Evolutionary conservation across 768 basidiomycete species (phyloP).

Genomic region (Gymnopilus junonius): DNA sequence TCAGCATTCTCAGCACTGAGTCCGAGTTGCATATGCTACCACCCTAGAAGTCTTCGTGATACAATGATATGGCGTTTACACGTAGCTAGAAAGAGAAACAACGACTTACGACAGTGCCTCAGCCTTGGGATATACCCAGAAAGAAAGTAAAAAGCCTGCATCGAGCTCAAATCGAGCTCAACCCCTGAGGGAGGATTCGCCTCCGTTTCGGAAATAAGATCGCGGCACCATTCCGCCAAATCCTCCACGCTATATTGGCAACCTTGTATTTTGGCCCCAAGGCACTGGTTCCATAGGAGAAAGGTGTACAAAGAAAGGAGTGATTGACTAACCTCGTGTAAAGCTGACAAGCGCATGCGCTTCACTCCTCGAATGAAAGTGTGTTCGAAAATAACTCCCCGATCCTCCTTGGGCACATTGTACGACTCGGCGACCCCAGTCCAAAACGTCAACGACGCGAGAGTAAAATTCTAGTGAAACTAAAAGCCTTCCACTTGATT

Average conservation of each 20-base stretch:
- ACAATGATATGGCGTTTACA: background rate
- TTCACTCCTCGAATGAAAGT: conserved; percentile 49
- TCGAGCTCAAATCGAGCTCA: conserved; percentile 17
- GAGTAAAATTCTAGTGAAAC: conserved; percentile 38
- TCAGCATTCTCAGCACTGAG: conserved; percentile 17
- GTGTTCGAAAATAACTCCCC: conserved; percentile 46
- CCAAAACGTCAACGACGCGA: conserved; percentile 41
- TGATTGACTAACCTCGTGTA: conserved; percentile 34
- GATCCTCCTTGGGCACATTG: conserved; percentile 39
- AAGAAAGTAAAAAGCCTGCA: conserved; percentile 37
- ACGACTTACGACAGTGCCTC: conserved; percentile 36
- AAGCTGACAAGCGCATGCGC: conserved; percentile 34
- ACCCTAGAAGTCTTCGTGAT: conserved; percentile 30
- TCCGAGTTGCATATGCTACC: conserved; percentile 31
- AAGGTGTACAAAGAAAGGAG: background rate
- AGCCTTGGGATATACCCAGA: conserved; percentile 40
- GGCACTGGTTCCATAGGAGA: background rate
- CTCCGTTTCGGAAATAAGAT: conserved; percentile 36
- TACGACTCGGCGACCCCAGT: conserved; percentile 43
- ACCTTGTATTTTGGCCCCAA: conserved; percentile 12
- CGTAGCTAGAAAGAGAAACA: background rate
- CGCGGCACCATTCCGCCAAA: conserved; percentile 33
- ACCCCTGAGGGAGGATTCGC: conserved; percentile 27
- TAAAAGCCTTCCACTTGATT: conserved; percentile 13
- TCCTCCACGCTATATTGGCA: conserved; percentile 28